These are phyloP conservation scores for Phytopythium boreale DNA, from an alignment of 352 stramenopile species.

Conservation along the genomic window DNA sequence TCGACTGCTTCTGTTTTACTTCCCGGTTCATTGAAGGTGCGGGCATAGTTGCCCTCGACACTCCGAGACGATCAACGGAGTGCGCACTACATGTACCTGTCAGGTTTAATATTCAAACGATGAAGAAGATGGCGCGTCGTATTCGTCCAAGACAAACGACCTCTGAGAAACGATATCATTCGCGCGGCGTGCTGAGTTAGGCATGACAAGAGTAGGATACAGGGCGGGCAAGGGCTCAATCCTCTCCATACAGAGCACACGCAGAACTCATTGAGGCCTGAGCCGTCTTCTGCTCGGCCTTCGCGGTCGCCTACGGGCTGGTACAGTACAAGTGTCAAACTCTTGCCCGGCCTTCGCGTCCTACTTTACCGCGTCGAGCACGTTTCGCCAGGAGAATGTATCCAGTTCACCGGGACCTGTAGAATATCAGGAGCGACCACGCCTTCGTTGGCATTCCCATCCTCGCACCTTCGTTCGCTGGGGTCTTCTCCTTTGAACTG, in stretches of 20 bases:
- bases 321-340: no score
- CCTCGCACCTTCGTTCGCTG: neutral
- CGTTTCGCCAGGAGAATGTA: neutral
- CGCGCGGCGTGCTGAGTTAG: neutral
- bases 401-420: no score
- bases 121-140: neutral
- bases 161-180: neutral
- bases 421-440: neutral
- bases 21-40: neutral
- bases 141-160: neutral
- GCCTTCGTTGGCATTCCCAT: neutral
- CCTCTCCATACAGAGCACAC: neutral
- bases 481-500: no score
- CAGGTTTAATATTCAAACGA: neutral
- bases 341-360: neutral
- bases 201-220: constrained; percentile 3
- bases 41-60: neutral
- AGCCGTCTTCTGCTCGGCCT: neutral
- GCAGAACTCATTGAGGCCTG: neutral
- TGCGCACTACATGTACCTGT: neutral
- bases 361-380: neutral
- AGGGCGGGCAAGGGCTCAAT: neutral
- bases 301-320: no score
- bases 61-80: neutral
- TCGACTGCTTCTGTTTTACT: neutral